Percentiles rank a stretch among this genome's conserved stretches.
phyloP scores from a whole-genome alignment of 2,329 filamentous ascomycete genomes.

The Cadophora gregata region DNA sequence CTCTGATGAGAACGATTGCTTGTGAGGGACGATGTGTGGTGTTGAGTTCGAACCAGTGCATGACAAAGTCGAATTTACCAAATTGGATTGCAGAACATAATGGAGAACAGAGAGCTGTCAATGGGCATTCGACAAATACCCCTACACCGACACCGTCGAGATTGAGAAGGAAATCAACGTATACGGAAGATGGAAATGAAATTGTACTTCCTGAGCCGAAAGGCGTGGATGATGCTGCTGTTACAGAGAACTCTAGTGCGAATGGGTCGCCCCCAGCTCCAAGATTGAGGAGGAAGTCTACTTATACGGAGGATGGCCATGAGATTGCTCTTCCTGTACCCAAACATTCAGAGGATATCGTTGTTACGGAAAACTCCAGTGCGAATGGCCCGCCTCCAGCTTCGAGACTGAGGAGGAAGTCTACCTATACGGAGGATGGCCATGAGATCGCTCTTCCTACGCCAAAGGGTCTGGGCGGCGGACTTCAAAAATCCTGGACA shows the following conservation, averaged over 20 bases:
- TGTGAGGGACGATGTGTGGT: conserved; percentile 86
- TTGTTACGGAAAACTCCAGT: background rate
- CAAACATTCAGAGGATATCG: background rate
- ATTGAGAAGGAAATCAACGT: conserved; percentile 24
- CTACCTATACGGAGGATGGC: conserved; percentile 50
- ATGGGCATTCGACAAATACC: conserved; percentile 18
- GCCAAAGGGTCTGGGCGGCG: background rate
- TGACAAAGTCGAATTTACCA: conserved; percentile 63
- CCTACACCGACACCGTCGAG: too few species aligned
- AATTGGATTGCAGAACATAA: conserved; percentile 56
- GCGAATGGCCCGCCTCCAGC: background rate
- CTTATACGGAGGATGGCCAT: conserved; percentile 53
- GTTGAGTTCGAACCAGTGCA: conserved; percentile 83
- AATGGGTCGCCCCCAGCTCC: background rate
- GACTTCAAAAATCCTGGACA: conserved; percentile 5
- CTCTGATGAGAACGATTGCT: conserved; percentile 81
- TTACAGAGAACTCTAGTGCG: background rate
- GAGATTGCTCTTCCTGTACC: conserved; percentile 54
- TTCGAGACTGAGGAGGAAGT: conserved; percentile 26
- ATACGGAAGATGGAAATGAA: conserved; percentile 57
- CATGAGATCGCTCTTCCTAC: conserved; percentile 57
- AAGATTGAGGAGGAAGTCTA: conserved; percentile 26
- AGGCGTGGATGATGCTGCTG: background rate
- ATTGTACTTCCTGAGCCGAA: conserved; percentile 50
- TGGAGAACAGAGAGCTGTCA: conserved; percentile 14